Percentiles rank a stretch among this genome's conserved stretches.
These are phyloP conservation scores for Ustilago esculenta DNA, from an alignment of 1,284 basidiomycete species.

Conservation along the genomic window DNA sequence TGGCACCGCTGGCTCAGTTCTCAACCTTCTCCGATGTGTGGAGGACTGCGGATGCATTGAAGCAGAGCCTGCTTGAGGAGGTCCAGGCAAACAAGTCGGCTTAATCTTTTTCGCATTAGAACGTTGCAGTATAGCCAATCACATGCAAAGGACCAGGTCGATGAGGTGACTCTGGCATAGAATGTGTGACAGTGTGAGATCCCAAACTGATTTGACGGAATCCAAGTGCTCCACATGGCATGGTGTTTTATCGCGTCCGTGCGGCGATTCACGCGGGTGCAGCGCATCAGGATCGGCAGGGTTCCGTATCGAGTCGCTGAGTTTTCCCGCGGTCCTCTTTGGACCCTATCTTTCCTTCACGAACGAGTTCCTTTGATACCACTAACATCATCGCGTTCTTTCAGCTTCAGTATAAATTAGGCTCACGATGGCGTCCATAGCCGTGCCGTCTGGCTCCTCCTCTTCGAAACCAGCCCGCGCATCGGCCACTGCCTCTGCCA, in stretches of 20 bases:
- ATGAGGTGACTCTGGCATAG: no score
- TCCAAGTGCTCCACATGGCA: no score
- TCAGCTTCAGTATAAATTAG: background rate
- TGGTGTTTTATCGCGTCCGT: background rate
- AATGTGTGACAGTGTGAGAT: no score
- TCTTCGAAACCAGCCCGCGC: conserved; percentile 3
- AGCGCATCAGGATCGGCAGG: background rate
- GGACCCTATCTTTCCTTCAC: no score
- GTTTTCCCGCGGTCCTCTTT: no score
- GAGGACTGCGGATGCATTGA: conserved; percentile 51
- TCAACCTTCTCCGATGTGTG: conserved; percentile 59
- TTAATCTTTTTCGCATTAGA: background rate
- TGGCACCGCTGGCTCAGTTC: conserved; percentile 64
- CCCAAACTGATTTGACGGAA: no score
- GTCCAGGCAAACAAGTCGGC: conserved; percentile 12
- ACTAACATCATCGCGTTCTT: no score
- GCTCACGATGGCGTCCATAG: conserved; percentile 9
- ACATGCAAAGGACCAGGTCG: no score
- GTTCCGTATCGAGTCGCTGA: no score
- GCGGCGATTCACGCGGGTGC: background rate
- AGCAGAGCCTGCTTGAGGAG: conserved; percentile 40
- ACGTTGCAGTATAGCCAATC: no score
- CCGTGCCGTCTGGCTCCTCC: background rate
- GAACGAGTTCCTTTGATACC: no score
- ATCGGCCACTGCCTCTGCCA: conserved; percentile 6